Base-by-base conservation (phyloP, 192 early-diverging fungal species). In the Gaertneriomyces sp. region DNA sequence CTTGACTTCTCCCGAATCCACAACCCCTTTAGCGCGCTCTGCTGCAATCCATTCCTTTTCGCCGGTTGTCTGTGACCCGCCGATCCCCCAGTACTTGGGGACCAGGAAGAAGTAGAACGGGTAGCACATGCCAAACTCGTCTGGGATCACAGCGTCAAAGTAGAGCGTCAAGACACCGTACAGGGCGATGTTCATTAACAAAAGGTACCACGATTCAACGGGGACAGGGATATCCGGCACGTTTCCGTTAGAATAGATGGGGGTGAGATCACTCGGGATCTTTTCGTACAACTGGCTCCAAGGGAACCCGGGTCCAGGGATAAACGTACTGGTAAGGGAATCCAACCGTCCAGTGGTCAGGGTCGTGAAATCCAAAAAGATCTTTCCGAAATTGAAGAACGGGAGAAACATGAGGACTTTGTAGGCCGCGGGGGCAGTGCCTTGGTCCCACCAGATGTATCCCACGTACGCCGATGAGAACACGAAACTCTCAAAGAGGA, bases 301-400 rank as follows among this genome's bases (percentile, higher is more conserved):
- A 4, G 68, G 42, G 70, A 89, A 89, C 5, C 89, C 89, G 17
- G 87, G 85, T 7, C 88, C 89, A 0, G 81, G 78, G 70, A 90
- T 85, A 54, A 75, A 81, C 7, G 86, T 89, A 53, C 72, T 47
- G 0, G 88, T 90, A 5, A 83, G 63, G 17, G 52, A 39, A 64
- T 84, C 82, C 14, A 81, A 62, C 14, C 54, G 45, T 2, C 81
- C 81, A 7, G 81, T 82, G n/a, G 81, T 82, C 47, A 74, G 66
- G 17, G 76, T 89, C 74, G 64, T 79, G 58, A 91, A 87, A 73
- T 91, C 90, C 44, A 90, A 61, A 66, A 88, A 91, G 47, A 91
- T 72, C 38, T 72, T 81, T 42, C 80, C 80, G 69, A 69, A 74
- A 50, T 69, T 74, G 68, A 69, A 74, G 53, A 69, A 69, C 10